Evolutionary conservation across 805 yeast genomes (phyloP), one percentile per base, ranked within the genome.

Genomic region (Wickerhamiella parazyma): DNA sequence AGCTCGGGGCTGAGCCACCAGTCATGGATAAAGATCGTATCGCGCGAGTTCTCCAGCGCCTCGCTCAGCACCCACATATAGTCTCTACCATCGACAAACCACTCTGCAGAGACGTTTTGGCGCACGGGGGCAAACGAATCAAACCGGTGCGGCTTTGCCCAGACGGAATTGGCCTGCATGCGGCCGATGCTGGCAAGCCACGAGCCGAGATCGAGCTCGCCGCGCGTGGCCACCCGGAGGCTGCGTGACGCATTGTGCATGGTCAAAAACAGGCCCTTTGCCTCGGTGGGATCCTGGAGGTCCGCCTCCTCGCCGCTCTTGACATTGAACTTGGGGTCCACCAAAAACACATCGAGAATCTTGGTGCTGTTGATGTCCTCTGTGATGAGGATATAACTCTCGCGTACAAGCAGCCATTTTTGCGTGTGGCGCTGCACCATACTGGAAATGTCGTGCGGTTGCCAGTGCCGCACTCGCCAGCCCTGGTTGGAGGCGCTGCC

Each of bases 1-100:
- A 91, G 59, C 60, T 91, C 98, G 0, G 99, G 99, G 4, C 89
- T 74, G 20, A 91, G 67, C 98, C 98, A 91, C 99, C 99, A 91
- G 56, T 89, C 99, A 56, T 91, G 96, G 40, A 91, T 85, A 58
- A 78, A 91, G 26, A 91, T 80, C 1, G 81, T 89, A 66, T 91
- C 97, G 51, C 78, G 77, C 0, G 98, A 97, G 82, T 83, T 79
- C 51, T 81, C 85, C 44, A 91, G 66, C 0, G 97, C 98, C 9
- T 86, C 77, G 24, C 94, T 81, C 2, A 86, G 77, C 1, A 96
- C 93, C 96, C 97, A 91, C 66, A 85, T 80, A 60, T 91, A 83
- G 61, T 91, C 99, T 55, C 99, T 70, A 3, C 81, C 94, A 62
- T 91, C 99, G 3, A 91, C 97, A 65, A 91, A 78, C 91, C 94